Conservation (phyloP, 2,329 filamentous ascomycete species). For the Epicoccum nigrum region DNA sequence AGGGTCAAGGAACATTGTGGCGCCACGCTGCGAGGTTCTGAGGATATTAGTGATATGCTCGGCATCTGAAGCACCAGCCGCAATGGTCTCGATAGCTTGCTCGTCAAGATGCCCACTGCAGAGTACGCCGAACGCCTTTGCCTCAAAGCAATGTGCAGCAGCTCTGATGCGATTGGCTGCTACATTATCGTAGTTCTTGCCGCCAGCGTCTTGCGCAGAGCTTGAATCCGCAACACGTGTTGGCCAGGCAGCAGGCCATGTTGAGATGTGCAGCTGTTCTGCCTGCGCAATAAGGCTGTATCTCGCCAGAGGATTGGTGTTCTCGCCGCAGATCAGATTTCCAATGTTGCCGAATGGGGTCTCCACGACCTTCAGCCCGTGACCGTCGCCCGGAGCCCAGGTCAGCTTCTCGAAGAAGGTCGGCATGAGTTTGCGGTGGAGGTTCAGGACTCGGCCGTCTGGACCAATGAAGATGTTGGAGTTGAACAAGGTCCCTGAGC, state of each 20-base stretch:
- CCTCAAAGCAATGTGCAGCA: slow-evolving; percentile 64
- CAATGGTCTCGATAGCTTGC: slow-evolving; percentile 47
- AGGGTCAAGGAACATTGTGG: slow-evolving; percentile 60
- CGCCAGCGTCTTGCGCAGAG: slow-evolving; percentile 2
- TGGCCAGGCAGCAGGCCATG: slow-evolving; percentile 63
- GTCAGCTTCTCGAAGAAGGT: slow-evolving; percentile 65
- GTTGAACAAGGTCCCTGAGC: slow-evolving; percentile 58
- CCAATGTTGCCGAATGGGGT: slow-evolving; percentile 57
- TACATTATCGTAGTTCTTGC: slow-evolving; percentile 60
- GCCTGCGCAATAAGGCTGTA: slow-evolving; percentile 61
- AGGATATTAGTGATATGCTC: slow-evolving; percentile 44
- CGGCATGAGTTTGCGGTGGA: slow-evolving; percentile 62
- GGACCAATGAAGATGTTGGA: slow-evolving; percentile 57
- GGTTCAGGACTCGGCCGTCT: slow-evolving; percentile 55
- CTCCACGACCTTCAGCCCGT: slow-evolving; percentile 56
- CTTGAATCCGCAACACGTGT: slow-evolving; percentile 42
- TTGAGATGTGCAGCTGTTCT: slow-evolving; percentile 62
- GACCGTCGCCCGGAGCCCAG: slow-evolving; percentile 60
- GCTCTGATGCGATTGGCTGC: slow-evolving; percentile 59
- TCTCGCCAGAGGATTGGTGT: slow-evolving; percentile 62
- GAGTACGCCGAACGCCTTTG: slow-evolving; percentile 62
- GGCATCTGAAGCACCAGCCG: slow-evolving; percentile 35
- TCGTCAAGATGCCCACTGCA: slow-evolving; percentile 54
- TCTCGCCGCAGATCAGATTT: slow-evolving; percentile 62
- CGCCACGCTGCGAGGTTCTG: slow-evolving; percentile 50